Percentiles rank a stretch among this genome's conserved stretches.
phyloP scores from a whole-genome alignment of 805 yeast species.

The Barnettozyma sucrosica region DNA sequence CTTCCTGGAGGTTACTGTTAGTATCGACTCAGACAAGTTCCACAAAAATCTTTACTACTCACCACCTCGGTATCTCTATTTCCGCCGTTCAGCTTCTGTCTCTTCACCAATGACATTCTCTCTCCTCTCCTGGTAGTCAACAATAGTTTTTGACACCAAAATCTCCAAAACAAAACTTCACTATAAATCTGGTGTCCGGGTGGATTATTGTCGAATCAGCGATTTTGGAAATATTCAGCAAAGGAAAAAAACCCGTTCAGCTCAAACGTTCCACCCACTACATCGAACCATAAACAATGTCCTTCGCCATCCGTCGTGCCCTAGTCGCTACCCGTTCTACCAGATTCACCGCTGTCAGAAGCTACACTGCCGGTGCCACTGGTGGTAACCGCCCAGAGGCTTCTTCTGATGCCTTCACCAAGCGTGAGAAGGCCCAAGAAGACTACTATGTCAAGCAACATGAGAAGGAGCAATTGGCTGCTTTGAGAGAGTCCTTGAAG shows the following conservation, averaged over 20 bases:
- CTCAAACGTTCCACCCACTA: background rate
- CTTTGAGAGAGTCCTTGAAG: slow-evolving; percentile 69
- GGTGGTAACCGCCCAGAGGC: slow-evolving; percentile 53
- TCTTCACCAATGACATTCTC: slow-evolving; percentile 32
- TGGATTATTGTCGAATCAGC: slow-evolving; percentile 16
- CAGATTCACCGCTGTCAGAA: slow-evolving; percentile 23
- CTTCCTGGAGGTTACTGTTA: slow-evolving; percentile 7
- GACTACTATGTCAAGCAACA: slow-evolving; percentile 79
- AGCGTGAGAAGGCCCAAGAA: slow-evolving; percentile 92
- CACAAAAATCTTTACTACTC: background rate
- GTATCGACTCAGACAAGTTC: background rate
- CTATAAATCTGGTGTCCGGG: slow-evolving; percentile 13
- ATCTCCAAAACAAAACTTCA: background rate
- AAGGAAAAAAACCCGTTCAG: slow-evolving; percentile 1
- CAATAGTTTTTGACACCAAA: background rate
- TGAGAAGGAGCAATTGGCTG: slow-evolving; percentile 81
- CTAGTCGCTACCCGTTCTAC: slow-evolving; percentile 24
- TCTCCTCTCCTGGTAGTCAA: background rate
- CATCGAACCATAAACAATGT: slow-evolving; percentile 1
- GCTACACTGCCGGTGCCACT: slow-evolving; percentile 51
- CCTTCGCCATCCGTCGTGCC: slow-evolving; percentile 34
- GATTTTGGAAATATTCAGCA: background rate
- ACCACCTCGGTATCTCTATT: background rate
- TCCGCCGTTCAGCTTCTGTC: slow-evolving; percentile 22
- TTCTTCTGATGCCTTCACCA: slow-evolving; percentile 57